A percentile compares a stretch with the other conserved stretches of the same genome.
These are phyloP conservation scores for Sporodiniella umbellata DNA, from an alignment of 371 early-diverging fungal species.

Conservation along the genomic window DNA sequence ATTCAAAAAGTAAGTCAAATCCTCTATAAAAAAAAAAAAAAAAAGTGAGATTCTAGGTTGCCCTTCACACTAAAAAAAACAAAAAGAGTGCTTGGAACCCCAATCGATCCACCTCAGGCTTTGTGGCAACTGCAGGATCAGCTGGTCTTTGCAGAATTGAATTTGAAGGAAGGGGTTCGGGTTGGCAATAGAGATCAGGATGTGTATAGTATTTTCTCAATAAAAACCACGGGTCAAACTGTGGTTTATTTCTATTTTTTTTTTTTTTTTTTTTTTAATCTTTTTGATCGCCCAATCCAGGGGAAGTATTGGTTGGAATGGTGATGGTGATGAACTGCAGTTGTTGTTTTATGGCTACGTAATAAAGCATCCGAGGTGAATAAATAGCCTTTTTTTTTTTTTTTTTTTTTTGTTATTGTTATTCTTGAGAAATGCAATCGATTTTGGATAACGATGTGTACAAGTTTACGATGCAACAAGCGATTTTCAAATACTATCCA, in stretches of 20 bases:
- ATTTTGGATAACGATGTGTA: slow-evolving; percentile 79
- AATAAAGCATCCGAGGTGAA: too few relatives aligned
- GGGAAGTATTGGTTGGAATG: too few relatives aligned
- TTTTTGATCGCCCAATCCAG: too few relatives aligned
- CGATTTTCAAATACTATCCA: slow-evolving; percentile 69
- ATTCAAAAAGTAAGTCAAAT: slow-evolving; percentile 6
- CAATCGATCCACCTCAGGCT: background rate
- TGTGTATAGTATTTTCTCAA: background rate
- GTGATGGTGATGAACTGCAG: too few relatives aligned
- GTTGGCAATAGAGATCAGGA: background rate
- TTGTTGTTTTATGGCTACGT: too few relatives aligned
- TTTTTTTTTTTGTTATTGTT: background rate
- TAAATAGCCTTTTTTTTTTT: background rate
- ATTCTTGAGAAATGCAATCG: slow-evolving; percentile 17
- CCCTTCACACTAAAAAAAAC: background rate
- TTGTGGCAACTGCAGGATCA: background rate
- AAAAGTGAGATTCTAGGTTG: background rate
- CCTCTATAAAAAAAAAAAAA: background rate
- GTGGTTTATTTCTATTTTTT: background rate
- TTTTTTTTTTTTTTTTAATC: too few relatives aligned
- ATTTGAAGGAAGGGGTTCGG: slow-evolving; percentile 13
- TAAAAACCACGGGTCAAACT: background rate
- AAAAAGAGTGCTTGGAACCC: background rate
- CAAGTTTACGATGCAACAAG: slow-evolving; percentile 83
- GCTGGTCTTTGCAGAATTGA: slow-evolving; percentile 29